phyloP scores from a whole-genome alignment of 2,329 filamentous ascomycete genomes.

The Aspergillus pseudotamarii region DNA sequence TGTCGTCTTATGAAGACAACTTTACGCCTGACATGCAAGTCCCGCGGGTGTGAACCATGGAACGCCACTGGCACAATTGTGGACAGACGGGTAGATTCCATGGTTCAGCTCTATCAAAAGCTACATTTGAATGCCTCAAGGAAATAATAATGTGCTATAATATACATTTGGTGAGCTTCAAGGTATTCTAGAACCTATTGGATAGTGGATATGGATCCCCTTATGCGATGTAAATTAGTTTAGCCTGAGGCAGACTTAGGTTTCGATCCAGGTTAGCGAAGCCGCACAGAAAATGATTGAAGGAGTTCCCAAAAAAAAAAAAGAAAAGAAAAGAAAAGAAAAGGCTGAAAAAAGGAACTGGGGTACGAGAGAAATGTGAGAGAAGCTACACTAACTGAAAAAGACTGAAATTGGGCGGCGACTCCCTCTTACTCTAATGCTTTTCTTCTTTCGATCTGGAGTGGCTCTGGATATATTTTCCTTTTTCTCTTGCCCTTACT shows the following conservation, averaged over 20 bases:
- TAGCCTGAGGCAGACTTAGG: constrained; percentile 13
- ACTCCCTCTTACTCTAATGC: neutral
- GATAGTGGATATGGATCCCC: neutral
- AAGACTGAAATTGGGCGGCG: neutral
- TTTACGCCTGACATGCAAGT: neutral
- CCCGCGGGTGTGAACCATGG: constrained; percentile 24
- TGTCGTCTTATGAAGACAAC: neutral
- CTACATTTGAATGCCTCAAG: neutral
- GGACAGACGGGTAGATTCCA: constrained; percentile 14
- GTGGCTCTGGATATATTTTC: neutral
- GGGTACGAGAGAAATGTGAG: neutral
- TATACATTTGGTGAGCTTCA: neutral
- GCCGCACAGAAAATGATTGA: constrained; percentile 1
- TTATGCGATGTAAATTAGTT: neutral
- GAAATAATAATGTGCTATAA: neutral
- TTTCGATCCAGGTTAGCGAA: constrained; percentile 16
- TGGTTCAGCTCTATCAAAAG: constrained; percentile 12
- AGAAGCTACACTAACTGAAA: neutral
- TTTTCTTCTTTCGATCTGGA: neutral
- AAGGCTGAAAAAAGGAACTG: neutral
- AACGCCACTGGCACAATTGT: constrained; percentile 13
- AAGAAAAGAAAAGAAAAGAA: constrained; percentile 1
- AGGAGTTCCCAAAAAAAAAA: constrained; percentile 2
- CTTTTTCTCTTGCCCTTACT: neutral
- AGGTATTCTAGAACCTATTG: neutral